Percentiles rank a stretch among this genome's conserved stretches.
Conservation (phyloP, 73 alveolate species). For the Paramecium tetraurelia region DNA sequence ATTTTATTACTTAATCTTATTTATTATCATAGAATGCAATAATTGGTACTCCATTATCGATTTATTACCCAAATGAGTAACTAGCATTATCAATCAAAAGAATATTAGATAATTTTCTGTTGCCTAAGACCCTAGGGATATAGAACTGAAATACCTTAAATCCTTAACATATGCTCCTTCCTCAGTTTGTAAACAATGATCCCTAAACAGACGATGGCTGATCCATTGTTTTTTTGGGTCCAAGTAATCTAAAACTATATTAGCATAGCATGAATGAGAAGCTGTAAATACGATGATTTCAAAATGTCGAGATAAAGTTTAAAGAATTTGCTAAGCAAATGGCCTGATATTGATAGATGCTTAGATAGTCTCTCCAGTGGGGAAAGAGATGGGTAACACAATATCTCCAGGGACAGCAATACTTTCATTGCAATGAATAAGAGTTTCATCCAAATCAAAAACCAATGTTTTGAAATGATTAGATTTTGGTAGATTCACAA, state of each 20-base stretch:
- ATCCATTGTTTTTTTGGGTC: slow-evolving; percentile 91
- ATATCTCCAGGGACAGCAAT: slow-evolving; percentile 57
- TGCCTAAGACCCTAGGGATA: slow-evolving; percentile 73
- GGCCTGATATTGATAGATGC: slow-evolving; percentile 94
- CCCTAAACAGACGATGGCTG: slow-evolving; percentile 87
- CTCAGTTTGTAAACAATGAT: slow-evolving; percentile 85
- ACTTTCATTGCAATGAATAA: slow-evolving; percentile 60
- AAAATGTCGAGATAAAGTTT: slow-evolving; percentile 76
- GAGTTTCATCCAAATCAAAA: slow-evolving; percentile 64
- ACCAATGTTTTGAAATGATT: slow-evolving; percentile 43
- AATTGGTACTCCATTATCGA: slow-evolving; percentile 88
- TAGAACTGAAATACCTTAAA: slow-evolving; percentile 57
- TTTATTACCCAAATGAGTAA: slow-evolving; percentile 85
- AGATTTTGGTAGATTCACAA: slow-evolving; percentile 50
- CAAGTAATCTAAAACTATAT: slow-evolving; percentile 89
- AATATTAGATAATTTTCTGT: slow-evolving; percentile 80
- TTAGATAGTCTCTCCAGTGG: slow-evolving; percentile 63
- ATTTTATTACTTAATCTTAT: slow-evolving; percentile 77
- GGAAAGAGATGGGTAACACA: slow-evolving; percentile 54
- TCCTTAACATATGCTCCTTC: slow-evolving; percentile 92
- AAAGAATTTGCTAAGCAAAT: slow-evolving; percentile 80
- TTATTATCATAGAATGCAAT: slow-evolving; percentile 76
- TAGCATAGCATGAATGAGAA: slow-evolving; percentile 93
- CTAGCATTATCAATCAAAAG: slow-evolving; percentile 93
- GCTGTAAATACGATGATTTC: slow-evolving; percentile 95